These are phyloP conservation scores for Botryotinia globosa DNA, from an alignment of 2,329 filamentous ascomycete species.

Conservation along the genomic window DNA sequence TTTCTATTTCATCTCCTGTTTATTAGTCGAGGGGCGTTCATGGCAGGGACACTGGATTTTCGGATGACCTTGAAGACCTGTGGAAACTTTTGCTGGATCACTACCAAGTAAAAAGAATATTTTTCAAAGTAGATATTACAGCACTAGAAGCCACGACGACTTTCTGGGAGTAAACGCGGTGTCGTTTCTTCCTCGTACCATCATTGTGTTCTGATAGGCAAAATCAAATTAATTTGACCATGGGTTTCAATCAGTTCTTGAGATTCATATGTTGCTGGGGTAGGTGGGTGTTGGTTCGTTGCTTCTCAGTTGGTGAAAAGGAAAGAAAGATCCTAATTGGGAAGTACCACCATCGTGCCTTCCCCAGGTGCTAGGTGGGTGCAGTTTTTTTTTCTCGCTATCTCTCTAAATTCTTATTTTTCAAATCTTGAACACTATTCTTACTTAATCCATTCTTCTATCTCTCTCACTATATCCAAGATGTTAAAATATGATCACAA, in stretches of 20 bases:
- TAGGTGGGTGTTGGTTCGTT: background rate
- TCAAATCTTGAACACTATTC: background rate
- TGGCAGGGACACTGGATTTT: conserved; percentile 21
- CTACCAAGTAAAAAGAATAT: conserved; percentile 24
- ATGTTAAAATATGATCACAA: background rate
- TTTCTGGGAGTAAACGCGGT: background rate
- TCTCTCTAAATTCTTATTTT: background rate
- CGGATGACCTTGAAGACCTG: conserved; percentile 11
- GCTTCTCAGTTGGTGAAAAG: background rate
- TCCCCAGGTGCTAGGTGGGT: background rate
- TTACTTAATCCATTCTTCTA: background rate
- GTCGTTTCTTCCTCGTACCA: background rate
- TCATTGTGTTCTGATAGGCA: conserved; percentile 20
- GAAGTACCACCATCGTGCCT: background rate
- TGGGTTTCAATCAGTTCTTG: conserved; percentile 1
- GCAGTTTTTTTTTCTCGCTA: background rate
- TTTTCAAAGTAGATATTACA: conserved; percentile 25
- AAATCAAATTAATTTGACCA: conserved; percentile 20
- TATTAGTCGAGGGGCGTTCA: conserved; percentile 25
- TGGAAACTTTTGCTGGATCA: conserved; percentile 29
- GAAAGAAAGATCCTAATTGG: background rate
- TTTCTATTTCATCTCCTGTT: conserved; percentile 20
- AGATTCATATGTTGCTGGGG: background rate
- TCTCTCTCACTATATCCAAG: background rate
- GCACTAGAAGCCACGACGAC: conserved; percentile 13